Evolutionary conservation across 1,284 basidiomycete species (phyloP), one percentile per base, ranked within the genome.

Genomic region (Malassezia nana): DNA sequence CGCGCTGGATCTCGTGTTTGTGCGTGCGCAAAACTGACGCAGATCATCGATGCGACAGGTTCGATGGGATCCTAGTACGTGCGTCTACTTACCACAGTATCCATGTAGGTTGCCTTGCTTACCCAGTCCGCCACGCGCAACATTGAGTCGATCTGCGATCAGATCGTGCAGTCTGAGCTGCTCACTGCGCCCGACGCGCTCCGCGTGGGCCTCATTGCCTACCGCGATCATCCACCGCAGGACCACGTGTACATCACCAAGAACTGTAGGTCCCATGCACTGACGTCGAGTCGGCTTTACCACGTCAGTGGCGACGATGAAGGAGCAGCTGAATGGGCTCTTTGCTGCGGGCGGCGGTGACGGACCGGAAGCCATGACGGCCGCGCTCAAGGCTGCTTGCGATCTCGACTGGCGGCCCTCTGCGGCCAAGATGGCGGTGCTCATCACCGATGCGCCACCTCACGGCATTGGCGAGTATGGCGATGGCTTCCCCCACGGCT

Each of bases 341-440:
- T 89, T 92, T 76, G 94, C 94, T 13, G 87, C 86, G 5, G 92
- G 92, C 16, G 75, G 94, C 25, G 92, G 92, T 10, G 92, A 99
- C 78, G 92, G 94, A 0, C 94, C 94, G 0, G 94, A 99, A 74
- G 94, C 91, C 3, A 87, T 95, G 54, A 99, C 94, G 0, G 90
- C 92, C 3, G 92, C 86, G 10, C 78, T 99, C 75, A 83, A 84
- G 7, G 89, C 91, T 63, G 84, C 66, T 4, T 46, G 63, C 13
- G 64, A 69, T 24, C 58, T 74, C 28, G 85, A 90, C 33, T 99
- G 94, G 94, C 80, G 94, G 63, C 79, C 81, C 45, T 77, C 83
- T 49, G 89, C 92, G 15, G 89, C 86, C 69, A 94, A 88, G 78
- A 95, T 98, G 86, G 82, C 66, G 2, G 74, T 77, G 7, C 50